Conservation (phyloP, 257 asterid genomes). For the Craterostigma plantagineum region DNA sequence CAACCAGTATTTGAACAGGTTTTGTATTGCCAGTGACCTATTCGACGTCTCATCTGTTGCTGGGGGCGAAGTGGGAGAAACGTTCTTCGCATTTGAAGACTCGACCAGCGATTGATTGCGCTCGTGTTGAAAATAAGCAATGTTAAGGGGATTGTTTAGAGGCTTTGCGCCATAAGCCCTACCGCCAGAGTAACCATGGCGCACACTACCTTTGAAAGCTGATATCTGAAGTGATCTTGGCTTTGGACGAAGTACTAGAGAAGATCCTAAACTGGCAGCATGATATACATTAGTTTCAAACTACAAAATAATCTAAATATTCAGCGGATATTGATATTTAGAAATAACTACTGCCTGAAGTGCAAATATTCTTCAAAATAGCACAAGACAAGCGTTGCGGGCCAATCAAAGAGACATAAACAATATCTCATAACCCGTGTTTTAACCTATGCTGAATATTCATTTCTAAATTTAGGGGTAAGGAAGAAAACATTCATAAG, state of each 20-base stretch:
- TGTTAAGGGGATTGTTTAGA: constrained; percentile 32
- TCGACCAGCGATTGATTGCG: constrained; percentile 40
- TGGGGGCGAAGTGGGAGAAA: constrained; percentile 36
- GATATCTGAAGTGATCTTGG: constrained; percentile 42
- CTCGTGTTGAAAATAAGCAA: constrained; percentile 55
- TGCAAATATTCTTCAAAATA: no score
- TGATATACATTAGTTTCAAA: no score
- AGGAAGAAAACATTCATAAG: no score
- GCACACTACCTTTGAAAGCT: constrained; percentile 75
- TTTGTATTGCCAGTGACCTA: constrained; percentile 46
- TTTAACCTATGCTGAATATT: no score
- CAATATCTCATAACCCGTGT: no score
- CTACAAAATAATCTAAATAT: no score
- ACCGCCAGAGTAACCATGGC: no score
- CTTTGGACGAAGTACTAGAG: constrained; percentile 33
- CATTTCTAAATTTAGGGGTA: no score
- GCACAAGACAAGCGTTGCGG: no score
- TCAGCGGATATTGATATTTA: no score
- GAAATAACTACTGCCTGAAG: no score
- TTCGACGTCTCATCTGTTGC: constrained; percentile 29
- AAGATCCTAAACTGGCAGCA: constrained; percentile 40
- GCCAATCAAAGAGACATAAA: no score
- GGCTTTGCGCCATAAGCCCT: constrained; percentile 46
- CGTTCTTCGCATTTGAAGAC: constrained; percentile 35
- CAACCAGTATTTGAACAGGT: constrained; percentile 63